Base-by-base conservation (phyloP, 129 eudicot genomes). In the Flaveria bidentis region DNA sequence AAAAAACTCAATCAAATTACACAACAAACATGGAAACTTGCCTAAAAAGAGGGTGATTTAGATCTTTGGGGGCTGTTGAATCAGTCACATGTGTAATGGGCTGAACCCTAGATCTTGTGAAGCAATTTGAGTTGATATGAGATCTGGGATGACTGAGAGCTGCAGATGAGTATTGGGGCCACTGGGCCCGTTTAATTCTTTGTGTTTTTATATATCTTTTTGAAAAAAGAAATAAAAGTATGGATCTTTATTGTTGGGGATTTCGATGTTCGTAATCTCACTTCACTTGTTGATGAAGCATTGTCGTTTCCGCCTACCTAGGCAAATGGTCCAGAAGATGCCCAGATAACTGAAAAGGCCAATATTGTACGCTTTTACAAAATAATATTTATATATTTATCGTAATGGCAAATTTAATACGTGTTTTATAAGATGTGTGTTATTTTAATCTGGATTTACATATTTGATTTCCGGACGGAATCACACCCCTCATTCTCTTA, bases 71-170 rank as follows among this genome's bases (percentile, higher is more conserved):
- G 26, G 70, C 15, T 58, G 9, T 15, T 41, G 66, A 50, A 51
- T 64, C 0, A 12, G 42, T 70, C 76, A 58, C 52, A 60, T 78
- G 22, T 22, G 26, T 36, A 36, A 68, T 9, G 11, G 42, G 20
- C 20, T 44, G 44, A 69, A 70, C 77, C 63, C 68, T 83, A 78
- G 89, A 85, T 88, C 89, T 83, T 81, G 83, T 58, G 25, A 67
- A 73, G 78, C 69, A 75, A 55, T 60, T 71, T 53, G 77, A 68
- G 51, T 83, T 74, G 62, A 81, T 45, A 69, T 44, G 70, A 67
- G 76, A 68, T 17, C 26, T 3, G 65, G 41, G 53, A 56, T 52
- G 41, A 56, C 41, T 25, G 46, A 11, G 69, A 13, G 7, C 14
- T 64, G 52, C 20, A 36, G 41, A 36, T 36, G 41, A 36, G 41